Conservation (phyloP, 2,329 filamentous ascomycete genomes). For the Alternaria angustiovoidea region DNA sequence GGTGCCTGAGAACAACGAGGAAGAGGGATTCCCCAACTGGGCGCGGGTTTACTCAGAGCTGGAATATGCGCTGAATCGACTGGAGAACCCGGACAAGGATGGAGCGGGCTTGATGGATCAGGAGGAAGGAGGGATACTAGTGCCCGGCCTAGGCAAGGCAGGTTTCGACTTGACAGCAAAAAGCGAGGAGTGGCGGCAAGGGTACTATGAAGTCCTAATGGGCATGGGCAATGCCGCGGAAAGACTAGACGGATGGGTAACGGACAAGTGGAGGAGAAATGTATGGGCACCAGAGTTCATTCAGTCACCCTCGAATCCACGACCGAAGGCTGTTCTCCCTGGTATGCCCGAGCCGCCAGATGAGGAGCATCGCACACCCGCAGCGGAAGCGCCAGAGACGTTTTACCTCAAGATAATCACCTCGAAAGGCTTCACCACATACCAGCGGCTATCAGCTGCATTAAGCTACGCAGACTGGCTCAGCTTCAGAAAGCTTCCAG, state of each 20-base stretch:
- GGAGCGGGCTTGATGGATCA: slow-evolving; percentile 70
- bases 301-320: slow-evolving; percentile 82
- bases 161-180: slow-evolving; percentile 77
- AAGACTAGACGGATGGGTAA: slow-evolving; percentile 80
- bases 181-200: slow-evolving; percentile 83
- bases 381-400: slow-evolving; percentile 72
- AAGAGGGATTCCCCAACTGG: slow-evolving; percentile 74
- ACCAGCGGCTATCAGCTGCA: slow-evolving; percentile 81
- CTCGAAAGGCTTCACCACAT: slow-evolving; percentile 78
- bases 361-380: slow-evolving; percentile 77
- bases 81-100: slow-evolving; percentile 75
- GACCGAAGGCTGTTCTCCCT: slow-evolving; percentile 75
- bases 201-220: slow-evolving; percentile 86
- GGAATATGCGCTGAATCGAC: slow-evolving; percentile 65
- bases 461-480: slow-evolving; percentile 86
- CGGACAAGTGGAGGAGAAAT: slow-evolving; percentile 68
- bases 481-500: slow-evolving; percentile 74
- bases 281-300: slow-evolving; percentile 78
- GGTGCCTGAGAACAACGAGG: slow-evolving; percentile 64
- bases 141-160: slow-evolving; percentile 50
- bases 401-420: slow-evolving; percentile 85
- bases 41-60: slow-evolving; percentile 69
- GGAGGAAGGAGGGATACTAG: slow-evolving; percentile 58
- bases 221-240: slow-evolving; percentile 78
- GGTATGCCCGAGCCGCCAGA: slow-evolving; percentile 70